A percentile compares a stretch with the other conserved stretches of the same genome.
Evolutionary conservation across 106 monocot genomes (phyloP).

Genomic region (Iris macrosiphon): DNA sequence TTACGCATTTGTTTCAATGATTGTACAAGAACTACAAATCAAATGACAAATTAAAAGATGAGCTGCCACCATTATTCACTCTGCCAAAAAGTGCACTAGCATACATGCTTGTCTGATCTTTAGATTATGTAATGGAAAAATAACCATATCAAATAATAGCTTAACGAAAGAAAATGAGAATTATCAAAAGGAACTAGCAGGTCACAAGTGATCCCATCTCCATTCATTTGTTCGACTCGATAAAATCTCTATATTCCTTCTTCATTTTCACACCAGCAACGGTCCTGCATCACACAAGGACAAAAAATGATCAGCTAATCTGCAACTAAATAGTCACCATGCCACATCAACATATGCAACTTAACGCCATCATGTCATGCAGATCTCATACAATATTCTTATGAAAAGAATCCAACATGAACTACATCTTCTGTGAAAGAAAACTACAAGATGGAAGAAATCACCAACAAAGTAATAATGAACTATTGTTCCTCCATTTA

Average conservation of each 20-base stretch:
- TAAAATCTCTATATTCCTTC: slow-evolving; percentile 95
- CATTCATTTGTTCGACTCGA: slow-evolving; percentile 62
- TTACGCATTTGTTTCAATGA: too few relatives aligned
- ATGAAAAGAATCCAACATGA: too few relatives aligned
- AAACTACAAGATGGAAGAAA: too few relatives aligned
- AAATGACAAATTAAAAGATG: slow-evolving; percentile 1
- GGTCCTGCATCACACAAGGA: slow-evolving; percentile 46
- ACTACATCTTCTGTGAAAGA: too few relatives aligned
- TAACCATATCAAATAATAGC: not conserved
- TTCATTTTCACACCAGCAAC: slow-evolving; percentile 95
- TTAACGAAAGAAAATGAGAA: not conserved
- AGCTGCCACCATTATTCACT: not conserved
- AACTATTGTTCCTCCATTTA: too few relatives aligned
- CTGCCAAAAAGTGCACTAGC: slow-evolving; percentile 2
- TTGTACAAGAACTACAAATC: not conserved
- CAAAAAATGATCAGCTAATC: not conserved
- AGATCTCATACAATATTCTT: too few relatives aligned
- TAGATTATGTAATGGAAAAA: not conserved
- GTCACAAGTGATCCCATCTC: not conserved
- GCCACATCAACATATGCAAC: too few relatives aligned
- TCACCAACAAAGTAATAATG: too few relatives aligned
- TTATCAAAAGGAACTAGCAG: not conserved
- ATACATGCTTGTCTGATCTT: not conserved
- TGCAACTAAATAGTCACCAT: too few relatives aligned
- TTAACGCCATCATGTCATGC: too few relatives aligned